Conservation (phyloP, 176 grass and related monocot genomes). For the Poa annua region DNA sequence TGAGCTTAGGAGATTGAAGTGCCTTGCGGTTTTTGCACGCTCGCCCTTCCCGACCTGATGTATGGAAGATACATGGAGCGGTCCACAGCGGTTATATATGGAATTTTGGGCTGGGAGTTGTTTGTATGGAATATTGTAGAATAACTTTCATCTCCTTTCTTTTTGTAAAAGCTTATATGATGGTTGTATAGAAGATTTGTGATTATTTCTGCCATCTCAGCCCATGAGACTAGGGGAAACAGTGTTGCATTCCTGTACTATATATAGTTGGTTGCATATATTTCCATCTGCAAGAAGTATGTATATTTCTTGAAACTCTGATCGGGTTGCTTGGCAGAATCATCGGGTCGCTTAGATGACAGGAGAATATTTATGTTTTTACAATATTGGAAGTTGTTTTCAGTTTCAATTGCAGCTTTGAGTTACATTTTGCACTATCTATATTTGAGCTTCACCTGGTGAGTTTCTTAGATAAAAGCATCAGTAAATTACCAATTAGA, state of each 20-base stretch:
- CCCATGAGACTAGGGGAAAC: not conserved
- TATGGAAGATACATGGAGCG: not conserved
- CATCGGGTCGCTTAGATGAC: not conserved
- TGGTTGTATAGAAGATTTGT: constrained; percentile 52
- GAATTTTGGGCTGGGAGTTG: constrained; percentile 39
- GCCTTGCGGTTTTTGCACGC: constrained; percentile 45
- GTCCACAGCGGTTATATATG: constrained; percentile 15
- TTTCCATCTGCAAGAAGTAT: not conserved
- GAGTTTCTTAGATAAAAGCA: no score
- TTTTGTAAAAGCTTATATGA: constrained; percentile 48
- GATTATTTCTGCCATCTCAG: constrained; percentile 21
- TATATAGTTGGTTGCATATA: constrained; percentile 25
- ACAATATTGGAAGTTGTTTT: not conserved
- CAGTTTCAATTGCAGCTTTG: not conserved
- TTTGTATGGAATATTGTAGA: constrained; percentile 58
- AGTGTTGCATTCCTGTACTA: constrained; percentile 22
- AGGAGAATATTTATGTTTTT: not conserved
- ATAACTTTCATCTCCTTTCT: constrained; percentile 33
- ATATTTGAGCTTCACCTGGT: no score
- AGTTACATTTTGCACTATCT: not conserved
- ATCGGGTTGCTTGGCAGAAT: not conserved
- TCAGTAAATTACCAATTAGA: no score
- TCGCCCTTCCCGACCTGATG: constrained; percentile 41
- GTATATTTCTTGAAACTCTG: constrained; percentile 33
- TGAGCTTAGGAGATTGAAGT: constrained; percentile 40